phyloP scores from a whole-genome alignment of 148 eudicot genomes.

The Amaranthus palmeri region DNA sequence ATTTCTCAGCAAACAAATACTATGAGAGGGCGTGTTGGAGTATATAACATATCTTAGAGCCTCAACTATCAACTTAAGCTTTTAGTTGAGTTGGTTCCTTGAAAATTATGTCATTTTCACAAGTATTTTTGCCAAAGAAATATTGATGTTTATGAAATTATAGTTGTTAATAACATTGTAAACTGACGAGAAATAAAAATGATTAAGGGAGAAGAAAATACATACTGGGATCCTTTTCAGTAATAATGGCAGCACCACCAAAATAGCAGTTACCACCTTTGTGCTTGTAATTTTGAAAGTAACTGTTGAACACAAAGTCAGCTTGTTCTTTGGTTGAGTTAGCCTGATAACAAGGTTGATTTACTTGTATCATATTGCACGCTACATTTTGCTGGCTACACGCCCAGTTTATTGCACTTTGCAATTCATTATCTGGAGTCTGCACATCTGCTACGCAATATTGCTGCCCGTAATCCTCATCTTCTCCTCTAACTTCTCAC shows the following conservation, averaged over 20 bases:
- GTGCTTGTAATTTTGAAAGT: slow-evolving; percentile 66
- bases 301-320: slow-evolving; percentile 72
- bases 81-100: too few relatives aligned
- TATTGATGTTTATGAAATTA: too few relatives aligned
- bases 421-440: slow-evolving; percentile 46
- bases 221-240: slow-evolving; percentile 66
- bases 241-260: slow-evolving; percentile 60
- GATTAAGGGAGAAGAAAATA: not conserved
- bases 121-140: too few relatives aligned
- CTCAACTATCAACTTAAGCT: too few relatives aligned
- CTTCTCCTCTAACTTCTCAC: slow-evolving; percentile 15
- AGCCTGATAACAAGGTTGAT: slow-evolving; percentile 54
- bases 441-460: slow-evolving; percentile 83
- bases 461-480: slow-evolving; percentile 10
- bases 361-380: slow-evolving; percentile 43
- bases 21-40: too few relatives aligned
- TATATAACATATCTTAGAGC: too few relatives aligned
- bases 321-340: slow-evolving; percentile 70
- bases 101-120: too few relatives aligned
- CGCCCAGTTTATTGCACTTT: slow-evolving; percentile 55
- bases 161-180: too few relatives aligned
- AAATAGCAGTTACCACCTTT: slow-evolving; percentile 72
- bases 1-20: too few relatives aligned
- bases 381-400: slow-evolving; percentile 65
- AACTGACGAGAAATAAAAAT: not conserved